These are phyloP conservation scores for Pseudopediastrum boryanum DNA, from an alignment of 139 green algal genomes.

Conservation along the genomic window DNA sequence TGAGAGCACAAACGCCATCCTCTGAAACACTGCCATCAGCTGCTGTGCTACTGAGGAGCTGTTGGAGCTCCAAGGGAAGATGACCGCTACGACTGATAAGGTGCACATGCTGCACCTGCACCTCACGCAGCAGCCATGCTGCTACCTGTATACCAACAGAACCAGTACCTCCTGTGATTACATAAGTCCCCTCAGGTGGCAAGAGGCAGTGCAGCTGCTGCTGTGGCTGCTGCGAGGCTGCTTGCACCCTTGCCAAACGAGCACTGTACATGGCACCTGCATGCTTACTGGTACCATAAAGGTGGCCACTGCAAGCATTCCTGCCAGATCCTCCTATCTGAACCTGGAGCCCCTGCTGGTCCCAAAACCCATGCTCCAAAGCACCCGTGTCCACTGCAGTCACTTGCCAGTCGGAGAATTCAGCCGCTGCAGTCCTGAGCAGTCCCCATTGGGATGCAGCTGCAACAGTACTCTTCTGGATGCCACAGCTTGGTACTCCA, in stretches of 20 bases:
- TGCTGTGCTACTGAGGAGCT: slow-evolving; percentile 5
- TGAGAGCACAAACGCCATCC: slow-evolving; percentile 6
- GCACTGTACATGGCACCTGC: not conserved
- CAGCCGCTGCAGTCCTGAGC: too few relatives aligned
- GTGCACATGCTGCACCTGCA: slow-evolving; percentile 44
- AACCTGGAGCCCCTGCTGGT: too few relatives aligned
- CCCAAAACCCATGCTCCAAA: too few relatives aligned
- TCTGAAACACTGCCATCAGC: not conserved
- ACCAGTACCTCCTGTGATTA: slow-evolving; percentile 55
- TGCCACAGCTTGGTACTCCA: too few relatives aligned
- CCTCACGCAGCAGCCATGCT: slow-evolving; percentile 33
- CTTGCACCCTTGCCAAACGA: not conserved
- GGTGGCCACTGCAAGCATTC: too few relatives aligned
- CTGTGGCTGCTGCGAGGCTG: not conserved
- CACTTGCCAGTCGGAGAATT: too few relatives aligned
- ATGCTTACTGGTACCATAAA: slow-evolving; percentile 3
- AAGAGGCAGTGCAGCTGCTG: not conserved
- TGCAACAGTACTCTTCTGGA: too few relatives aligned
- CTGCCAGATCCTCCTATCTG: too few relatives aligned
- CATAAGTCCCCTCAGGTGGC: slow-evolving; percentile 34
- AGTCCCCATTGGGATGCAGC: too few relatives aligned
- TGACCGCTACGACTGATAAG: slow-evolving; percentile 44
- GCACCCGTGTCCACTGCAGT: too few relatives aligned
- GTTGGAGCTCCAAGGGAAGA: slow-evolving; percentile 16
- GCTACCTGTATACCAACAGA: slow-evolving; percentile 41